These are phyloP conservation scores for Alternaria brassicicola DNA, from an alignment of 2,329 filamentous ascomycete species.

Conservation along the genomic window DNA sequence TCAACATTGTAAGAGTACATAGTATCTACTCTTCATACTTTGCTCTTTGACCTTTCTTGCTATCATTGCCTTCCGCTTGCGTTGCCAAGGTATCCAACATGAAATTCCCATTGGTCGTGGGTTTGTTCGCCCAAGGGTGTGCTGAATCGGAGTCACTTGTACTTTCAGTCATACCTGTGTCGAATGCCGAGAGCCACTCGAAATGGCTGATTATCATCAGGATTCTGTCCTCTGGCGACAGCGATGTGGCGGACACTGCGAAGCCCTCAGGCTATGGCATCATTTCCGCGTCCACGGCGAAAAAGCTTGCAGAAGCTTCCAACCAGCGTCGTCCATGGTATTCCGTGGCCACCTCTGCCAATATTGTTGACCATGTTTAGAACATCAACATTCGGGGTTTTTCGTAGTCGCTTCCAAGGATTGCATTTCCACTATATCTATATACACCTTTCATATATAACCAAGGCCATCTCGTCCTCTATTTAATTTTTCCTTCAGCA, in stretches of 20 bases:
- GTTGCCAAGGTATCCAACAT: neutral
- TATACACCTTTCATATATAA: no score
- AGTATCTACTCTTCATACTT: neutral
- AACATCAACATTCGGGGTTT: neutral
- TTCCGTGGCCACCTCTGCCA: neutral
- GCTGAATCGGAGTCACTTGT: neutral
- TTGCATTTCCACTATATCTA: no score
- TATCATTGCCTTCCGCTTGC: neutral
- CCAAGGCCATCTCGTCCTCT: no score
- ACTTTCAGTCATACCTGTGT: no score
- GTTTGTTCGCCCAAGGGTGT: neutral
- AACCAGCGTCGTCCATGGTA: neutral
- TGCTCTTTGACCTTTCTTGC: neutral
- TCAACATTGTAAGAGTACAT: neutral
- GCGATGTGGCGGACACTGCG: neutral
- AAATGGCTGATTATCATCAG: neutral
- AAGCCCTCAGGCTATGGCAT: neutral
- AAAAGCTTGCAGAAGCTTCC: neutral
- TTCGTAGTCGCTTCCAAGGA: neutral
- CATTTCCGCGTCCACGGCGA: neutral
- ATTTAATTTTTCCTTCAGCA: neutral
- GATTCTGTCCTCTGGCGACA: neutral
- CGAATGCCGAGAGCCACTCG: no score
- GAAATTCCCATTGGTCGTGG: neutral
- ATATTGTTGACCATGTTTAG: neutral